A percentile compares a stretch with the other conserved stretches of the same genome.
phyloP scores from a whole-genome alignment of 1,284 basidiomycete genomes.

The Rhizopogon hawkerae region DNA sequence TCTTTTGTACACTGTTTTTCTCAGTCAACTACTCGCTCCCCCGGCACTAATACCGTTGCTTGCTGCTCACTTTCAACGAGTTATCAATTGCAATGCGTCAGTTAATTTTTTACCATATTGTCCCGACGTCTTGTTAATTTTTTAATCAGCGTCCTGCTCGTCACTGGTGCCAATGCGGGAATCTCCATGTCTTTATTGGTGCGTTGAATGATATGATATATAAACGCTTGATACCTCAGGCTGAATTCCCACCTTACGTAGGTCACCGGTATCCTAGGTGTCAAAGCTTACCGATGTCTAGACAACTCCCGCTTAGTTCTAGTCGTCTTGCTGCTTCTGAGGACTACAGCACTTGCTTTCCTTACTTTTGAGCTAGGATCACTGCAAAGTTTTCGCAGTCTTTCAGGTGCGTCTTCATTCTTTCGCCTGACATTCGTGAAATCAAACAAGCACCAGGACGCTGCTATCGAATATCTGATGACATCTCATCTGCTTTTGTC shows the following conservation, averaged over 20 bases:
- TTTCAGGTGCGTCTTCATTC: constrained; percentile 34
- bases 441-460: constrained; percentile 7
- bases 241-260: constrained; percentile 18
- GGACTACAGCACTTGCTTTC: constrained; percentile 33
- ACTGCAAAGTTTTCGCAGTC: constrained; percentile 32
- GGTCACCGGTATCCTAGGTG: constrained; percentile 56
- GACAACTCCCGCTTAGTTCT: constrained; percentile 48
- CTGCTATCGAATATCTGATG: constrained; percentile 12
- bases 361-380: constrained; percentile 36
- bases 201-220: constrained; percentile 6
- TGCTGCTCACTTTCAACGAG: constrained; percentile 37
- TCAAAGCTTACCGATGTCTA: constrained; percentile 60
- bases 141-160: constrained; percentile 31
- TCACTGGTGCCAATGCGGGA: constrained; percentile 30
- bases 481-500: constrained; percentile 39
- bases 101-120: constrained; percentile 11
- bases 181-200: constrained; percentile 44
- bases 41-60: constrained; percentile 37
- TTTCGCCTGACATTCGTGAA: not conserved
- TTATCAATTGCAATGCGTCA: constrained; percentile 31
- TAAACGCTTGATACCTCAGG: not conserved
- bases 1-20: constrained; percentile 46
- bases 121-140: not conserved
- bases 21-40: constrained; percentile 49
- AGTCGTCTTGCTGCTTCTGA: constrained; percentile 33